phyloP scores from a whole-genome alignment of 2,329 filamentous ascomycete genomes.

The Aspergillus fumigatus region DNA sequence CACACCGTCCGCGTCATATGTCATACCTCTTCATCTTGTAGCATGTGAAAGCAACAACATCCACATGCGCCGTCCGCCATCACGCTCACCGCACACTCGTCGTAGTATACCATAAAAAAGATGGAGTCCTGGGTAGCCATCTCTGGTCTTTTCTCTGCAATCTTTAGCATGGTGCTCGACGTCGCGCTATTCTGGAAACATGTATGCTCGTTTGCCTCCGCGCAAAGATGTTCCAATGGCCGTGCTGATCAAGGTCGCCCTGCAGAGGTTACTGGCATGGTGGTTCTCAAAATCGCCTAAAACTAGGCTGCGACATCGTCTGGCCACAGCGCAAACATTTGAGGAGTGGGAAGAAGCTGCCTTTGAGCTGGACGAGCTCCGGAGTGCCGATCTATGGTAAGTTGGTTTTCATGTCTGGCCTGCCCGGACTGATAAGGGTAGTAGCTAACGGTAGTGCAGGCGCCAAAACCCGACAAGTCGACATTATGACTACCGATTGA shows the following conservation, averaged over 20 bases:
- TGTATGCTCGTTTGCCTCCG: constrained; percentile 37
- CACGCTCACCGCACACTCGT: background rate
- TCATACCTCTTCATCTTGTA: background rate
- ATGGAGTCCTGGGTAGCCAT: constrained; percentile 24
- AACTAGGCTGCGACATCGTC: constrained; percentile 60
- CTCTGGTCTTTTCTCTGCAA: constrained; percentile 26
- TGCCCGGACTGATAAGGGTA: too few species aligned
- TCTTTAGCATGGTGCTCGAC: constrained; percentile 58
- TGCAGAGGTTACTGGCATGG: constrained; percentile 64
- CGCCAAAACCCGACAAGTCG: constrained; percentile 75
- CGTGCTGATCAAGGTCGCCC: background rate
- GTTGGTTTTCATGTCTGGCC: constrained; percentile 7
- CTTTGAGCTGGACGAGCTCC: constrained; percentile 71
- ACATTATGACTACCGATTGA: constrained; percentile 82
- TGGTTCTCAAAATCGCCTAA: constrained; percentile 61
- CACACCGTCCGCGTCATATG: background rate
- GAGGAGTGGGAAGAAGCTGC: constrained; percentile 88
- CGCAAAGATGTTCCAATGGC: background rate
- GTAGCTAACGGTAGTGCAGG: constrained; percentile 45
- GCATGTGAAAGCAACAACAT: constrained; percentile 15
- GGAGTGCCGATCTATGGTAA: constrained; percentile 78
- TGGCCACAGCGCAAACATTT: constrained; percentile 65
- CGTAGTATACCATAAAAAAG: constrained; percentile 1
- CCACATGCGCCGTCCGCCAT: constrained; percentile 3
- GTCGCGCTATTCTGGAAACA: constrained; percentile 60